Base-by-base conservation (phyloP, 2,329 filamentous ascomycete genomes). In the Phialophora tarda region DNA sequence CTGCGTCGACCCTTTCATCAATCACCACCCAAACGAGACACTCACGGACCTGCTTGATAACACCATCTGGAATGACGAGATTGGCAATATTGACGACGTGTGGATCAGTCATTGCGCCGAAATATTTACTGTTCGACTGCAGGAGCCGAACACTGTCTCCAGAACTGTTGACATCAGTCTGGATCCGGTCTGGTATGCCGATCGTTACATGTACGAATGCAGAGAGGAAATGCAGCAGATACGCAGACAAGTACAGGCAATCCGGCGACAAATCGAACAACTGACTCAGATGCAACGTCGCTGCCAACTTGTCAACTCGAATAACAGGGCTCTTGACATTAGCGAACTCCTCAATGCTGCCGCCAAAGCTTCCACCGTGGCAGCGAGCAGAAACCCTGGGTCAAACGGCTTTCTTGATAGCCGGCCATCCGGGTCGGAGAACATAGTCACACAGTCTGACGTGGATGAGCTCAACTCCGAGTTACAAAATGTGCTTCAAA, bases 201-300 rank as follows among this genome's bases (percentile, higher is more conserved):
- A 89, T 75, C 82, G 86, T 54, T 89, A 89, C 73, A 77, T 88
- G 54, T 79, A 84, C 57, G 77, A 80, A 67, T 85, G 84, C 65
- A 78, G 81, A 63, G 78, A 79, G 1, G 72, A 80, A 10, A 80
- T 84, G 17, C 79, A 79, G 51, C 77, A 80, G 8, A 81, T 87
- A 64, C 82, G 84, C 14, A 64, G 65, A 50, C 59, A 77, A 68
- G 73, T 79, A 7, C 73, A 77, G 53, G 71, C 77, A 6, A 48
- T 71, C 34, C 68, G 60, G 12, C 53, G 65, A 62, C 65, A 71
- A 48, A 67, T 71, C 14, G 62, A 66, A 12, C 66, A 69, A 21
- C 68, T 63, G 26, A 68, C 65, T n/a, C 56, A 62, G 38, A 50
- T 69, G 23, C 70, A 71, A 41, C 66, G 60, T n/a, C 71, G 67